Evolutionary conservation across 352 stramenopile genomes (phyloP).

Genomic region (Aphanomyces cochlioides): DNA sequence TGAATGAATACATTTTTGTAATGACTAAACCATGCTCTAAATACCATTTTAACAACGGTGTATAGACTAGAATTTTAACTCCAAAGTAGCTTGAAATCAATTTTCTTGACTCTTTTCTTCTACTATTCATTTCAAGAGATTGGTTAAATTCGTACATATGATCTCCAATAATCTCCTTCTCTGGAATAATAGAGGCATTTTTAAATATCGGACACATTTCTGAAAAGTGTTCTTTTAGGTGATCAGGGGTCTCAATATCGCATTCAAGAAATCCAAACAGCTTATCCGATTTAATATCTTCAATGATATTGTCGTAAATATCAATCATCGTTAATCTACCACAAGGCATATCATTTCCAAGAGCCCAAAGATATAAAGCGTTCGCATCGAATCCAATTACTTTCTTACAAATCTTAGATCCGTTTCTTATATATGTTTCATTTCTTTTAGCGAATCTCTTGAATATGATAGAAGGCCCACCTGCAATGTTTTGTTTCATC

Average conservation of each 20-base stretch:
- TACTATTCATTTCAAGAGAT: neutral
- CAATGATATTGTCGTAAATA: conserved; percentile 34
- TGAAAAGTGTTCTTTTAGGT: conserved; percentile 39
- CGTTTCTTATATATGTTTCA: conserved; percentile 33
- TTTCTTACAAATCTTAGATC: conserved; percentile 33
- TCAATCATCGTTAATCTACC: conserved; percentile 31
- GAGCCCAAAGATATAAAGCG: conserved; percentile 37
- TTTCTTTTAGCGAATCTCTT: conserved; percentile 37
- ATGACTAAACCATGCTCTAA: conserved; percentile 35
- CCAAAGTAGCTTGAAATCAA: conserved; percentile 36
- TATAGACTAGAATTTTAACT: conserved; percentile 40
- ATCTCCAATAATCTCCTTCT: conserved; percentile 32
- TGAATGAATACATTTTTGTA: conserved; percentile 37
- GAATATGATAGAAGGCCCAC: conserved; percentile 33
- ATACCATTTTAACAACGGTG: conserved; percentile 42
- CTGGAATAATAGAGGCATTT: conserved; percentile 35
- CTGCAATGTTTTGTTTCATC: conserved; percentile 34
- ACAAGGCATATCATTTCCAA: conserved; percentile 40
- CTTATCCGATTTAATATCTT: conserved; percentile 40
- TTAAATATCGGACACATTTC: conserved; percentile 46
- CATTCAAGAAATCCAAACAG: conserved; percentile 42
- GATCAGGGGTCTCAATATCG: conserved; percentile 39
- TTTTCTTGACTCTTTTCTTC: neutral
- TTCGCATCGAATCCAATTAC: conserved; percentile 36
- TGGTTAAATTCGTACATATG: conserved; percentile 38